Base-by-base conservation (phyloP, 176 grass and related monocot species). In the Guadua angustifolia region DNA sequence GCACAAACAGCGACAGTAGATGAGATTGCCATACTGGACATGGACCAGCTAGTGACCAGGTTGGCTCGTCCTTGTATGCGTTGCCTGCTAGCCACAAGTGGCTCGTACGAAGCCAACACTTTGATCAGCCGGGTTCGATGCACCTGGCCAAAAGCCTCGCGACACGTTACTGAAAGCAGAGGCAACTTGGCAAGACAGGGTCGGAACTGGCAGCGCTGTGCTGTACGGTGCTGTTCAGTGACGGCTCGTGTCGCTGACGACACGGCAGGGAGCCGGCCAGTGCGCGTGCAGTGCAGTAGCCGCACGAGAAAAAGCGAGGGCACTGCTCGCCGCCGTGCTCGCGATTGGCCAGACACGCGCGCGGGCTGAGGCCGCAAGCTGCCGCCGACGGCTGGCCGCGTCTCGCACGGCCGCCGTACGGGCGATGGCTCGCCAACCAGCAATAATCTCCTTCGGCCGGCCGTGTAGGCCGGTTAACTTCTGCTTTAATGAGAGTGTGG, bases 81-180 rank as follows among this genome's bases (percentile, higher is more conserved):
- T 19, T 53, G 16, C 51, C 51, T 19, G 51, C 51, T 19, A 18
- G 17, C 51, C 9, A 19, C 6, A 10, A n/a, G 19, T 0, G 1
- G 2, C 17, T 53, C 5, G 14, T 3, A 17, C 69, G 45, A 5
- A 24, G 5, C 70, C 46, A 9, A 33, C 25, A 35, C 10, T 19
- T 21, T 35, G 71, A 56, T 75, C 50, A n/a, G 49, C 17, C 15
- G 57, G 19, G 50, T 81, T 24, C 35, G 21, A 25, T 39, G 65
- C 47, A 81, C 63, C 63, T 68, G 47, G 32, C 63, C 63, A 35
- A 80, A 80, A 69, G 78, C 78, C 64, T 16, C 13, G 35, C 7
- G 49, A 43, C 64, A 66, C 46, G 71, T 51, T 26, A 33, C 25
- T 10, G 71, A 21, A 19, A 52, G 25, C 46, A 73, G 25, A 33